Conservation (phyloP, 2,329 filamentous ascomycete species). For the Aspergillus brunneoviolaceus region DNA sequence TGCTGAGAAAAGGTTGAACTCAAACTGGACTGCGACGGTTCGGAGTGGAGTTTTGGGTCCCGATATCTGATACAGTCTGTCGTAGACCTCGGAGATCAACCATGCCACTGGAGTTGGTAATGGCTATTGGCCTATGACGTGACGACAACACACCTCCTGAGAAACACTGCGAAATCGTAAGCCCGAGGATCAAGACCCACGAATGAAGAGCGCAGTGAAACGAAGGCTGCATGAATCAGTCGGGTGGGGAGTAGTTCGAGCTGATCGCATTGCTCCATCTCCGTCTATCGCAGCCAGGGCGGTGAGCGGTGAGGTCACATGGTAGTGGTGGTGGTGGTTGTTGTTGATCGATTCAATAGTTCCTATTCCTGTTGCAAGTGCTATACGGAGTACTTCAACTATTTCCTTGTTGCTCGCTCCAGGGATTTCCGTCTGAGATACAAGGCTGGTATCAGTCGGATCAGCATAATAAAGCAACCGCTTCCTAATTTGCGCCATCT, state of each 20-base stretch:
- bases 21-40: conserved; percentile 3
- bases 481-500: neutral
- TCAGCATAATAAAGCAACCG: neutral
- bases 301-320: conserved; percentile 34
- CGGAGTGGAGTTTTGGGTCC: conserved; percentile 28
- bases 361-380: conserved; percentile 9
- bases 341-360: conserved; percentile 24
- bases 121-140: neutral
- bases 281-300: conserved; percentile 13
- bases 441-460: neutral
- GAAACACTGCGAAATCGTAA: neutral
- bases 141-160: neutral
- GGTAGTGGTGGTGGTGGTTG: conserved; percentile 15
- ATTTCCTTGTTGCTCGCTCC: neutral
- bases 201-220: neutral
- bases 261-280: neutral
- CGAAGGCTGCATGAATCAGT: neutral
- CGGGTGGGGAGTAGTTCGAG: neutral
- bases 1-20: conserved; percentile 8
- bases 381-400: neutral
- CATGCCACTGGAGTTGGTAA: conserved; percentile 10
- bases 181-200: neutral
- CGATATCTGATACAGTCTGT: conserved; percentile 20
- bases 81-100: conserved; percentile 12
- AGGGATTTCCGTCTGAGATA: neutral